phyloP scores from a whole-genome alignment of 768 basidiomycete species.

The Tubosaeta brunneosetosa region DNA sequence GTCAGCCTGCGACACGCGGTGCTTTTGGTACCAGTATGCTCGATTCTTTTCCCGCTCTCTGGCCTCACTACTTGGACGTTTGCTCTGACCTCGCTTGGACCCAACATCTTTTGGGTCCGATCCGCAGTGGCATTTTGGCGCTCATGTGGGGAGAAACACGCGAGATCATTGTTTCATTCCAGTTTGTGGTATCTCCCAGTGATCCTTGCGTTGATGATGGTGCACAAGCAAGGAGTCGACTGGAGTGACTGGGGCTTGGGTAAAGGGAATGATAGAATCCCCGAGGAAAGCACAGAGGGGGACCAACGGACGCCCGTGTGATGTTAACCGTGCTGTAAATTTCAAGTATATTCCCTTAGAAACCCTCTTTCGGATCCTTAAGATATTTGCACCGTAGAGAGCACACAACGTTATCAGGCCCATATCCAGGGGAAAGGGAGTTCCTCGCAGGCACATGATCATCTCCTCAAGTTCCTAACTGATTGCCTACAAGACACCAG shows the following conservation, averaged over 20 bases:
- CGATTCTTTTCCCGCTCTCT: conserved; percentile 76
- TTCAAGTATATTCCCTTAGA: background rate
- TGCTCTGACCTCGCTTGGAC: conserved; percentile 67
- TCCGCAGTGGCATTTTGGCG: conserved; percentile 77
- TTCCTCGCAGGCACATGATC: background rate
- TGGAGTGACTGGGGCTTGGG: conserved; percentile 54
- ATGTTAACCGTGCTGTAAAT: background rate
- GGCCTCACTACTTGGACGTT: conserved; percentile 93
- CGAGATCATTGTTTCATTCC: conserved; percentile 71
- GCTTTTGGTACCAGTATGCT: conserved; percentile 73
- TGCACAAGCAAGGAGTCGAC: conserved; percentile 83
- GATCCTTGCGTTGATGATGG: conserved; percentile 88
- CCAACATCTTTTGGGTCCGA: conserved; percentile 65
- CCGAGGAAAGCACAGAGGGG: background rate
- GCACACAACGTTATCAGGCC: background rate
- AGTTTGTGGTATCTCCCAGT: conserved; percentile 90
- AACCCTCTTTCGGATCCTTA: background rate
- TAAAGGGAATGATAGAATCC: background rate
- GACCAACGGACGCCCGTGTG: background rate
- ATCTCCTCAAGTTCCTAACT: too few species aligned
- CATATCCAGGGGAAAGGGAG: background rate
- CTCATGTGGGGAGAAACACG: conserved; percentile 67
- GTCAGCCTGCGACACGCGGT: conserved; percentile 82
- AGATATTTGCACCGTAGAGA: background rate
- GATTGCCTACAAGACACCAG: background rate